Percentiles rank a stretch among this genome's conserved stretches.
Evolutionary conservation across 2,329 filamentous ascomycete species (phyloP).

Genomic region (Fusarium sp.): DNA sequence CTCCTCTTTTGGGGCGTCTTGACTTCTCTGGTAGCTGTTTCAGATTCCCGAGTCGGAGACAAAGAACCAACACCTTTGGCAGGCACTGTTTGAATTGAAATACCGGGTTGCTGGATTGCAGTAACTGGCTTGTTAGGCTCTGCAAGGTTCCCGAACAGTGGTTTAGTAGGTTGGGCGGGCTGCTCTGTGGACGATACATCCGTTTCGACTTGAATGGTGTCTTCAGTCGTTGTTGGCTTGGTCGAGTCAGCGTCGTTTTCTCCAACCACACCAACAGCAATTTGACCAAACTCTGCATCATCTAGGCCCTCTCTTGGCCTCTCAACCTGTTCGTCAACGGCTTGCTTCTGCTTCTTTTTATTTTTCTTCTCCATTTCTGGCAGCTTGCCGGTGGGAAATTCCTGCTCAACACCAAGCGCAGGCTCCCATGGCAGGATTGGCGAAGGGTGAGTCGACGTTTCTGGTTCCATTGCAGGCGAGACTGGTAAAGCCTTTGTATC

Average conservation of each 20-base stretch:
- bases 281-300: neutral
- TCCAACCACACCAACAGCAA: neutral
- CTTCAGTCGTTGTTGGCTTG: neutral
- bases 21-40: neutral
- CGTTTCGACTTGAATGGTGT: neutral
- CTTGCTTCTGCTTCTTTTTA: slow-evolving; percentile 43
- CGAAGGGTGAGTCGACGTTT: neutral
- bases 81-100: neutral
- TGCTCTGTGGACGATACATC: neutral
- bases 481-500: neutral
- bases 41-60: neutral
- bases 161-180: neutral
- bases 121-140: neutral
- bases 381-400: slow-evolving; percentile 6
- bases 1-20: neutral
- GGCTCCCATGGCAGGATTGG: neutral
- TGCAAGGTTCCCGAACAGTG: neutral
- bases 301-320: neutral
- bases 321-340: slow-evolving; percentile 3
- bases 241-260: neutral
- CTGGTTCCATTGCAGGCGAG: neutral
- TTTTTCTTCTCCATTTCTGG: slow-evolving; percentile 48
- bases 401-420: neutral
- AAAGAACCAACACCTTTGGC: neutral
- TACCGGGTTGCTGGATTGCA: neutral